Evolutionary conservation across 2,329 filamentous ascomycete species (phyloP), one percentile per base, ranked within the genome.

Genomic region (Trichoderma citrinoviride): DNA sequence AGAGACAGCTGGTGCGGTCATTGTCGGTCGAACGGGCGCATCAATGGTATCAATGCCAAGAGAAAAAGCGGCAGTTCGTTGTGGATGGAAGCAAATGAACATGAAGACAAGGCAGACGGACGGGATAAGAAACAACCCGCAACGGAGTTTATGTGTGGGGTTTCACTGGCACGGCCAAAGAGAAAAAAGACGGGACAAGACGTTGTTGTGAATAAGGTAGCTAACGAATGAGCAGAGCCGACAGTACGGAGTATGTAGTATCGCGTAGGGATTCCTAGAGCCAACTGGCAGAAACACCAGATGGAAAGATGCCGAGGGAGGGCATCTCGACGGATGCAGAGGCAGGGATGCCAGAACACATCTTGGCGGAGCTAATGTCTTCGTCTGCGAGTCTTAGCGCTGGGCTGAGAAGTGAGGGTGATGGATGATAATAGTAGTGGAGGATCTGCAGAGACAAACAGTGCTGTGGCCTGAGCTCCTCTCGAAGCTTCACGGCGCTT

Each of bases 21-120:
- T 19, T 43, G 46, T 61, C 46, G 17, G 49, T 37, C 33, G n/a
- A n/a, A n/a, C n/a, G 33, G 33, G n/a, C 27, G 19, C 25, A 47
- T 61, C 25, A 23, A 61, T 17, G 46, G 57, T 61, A 61, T 61
- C 37, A 19, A 23, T 61, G 57, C 57, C 57, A 61, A 61, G 57
- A 52, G 19, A 52, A 61, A 49, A 52, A 40, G 57, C 29, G 56
- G 56, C 57, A 61, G 57, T 52, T 61, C 40, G 57, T 23, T 61
- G 57, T 61, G 57, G 57, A 61, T 61, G 53, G 25, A 46, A 47
- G 56, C 33, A 50, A 60, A 60, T 61, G 46, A 61, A 50, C 50
- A 60, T 61, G 46, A 61, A 52, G 23, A 50, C 57, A 37, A 4
- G 12, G 12, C 33, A 12, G 33, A 43, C 49, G 19, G 57, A 50